Base-by-base conservation (phyloP, 2,329 filamentous ascomycete species). In the Talaromyces verruculosus region DNA sequence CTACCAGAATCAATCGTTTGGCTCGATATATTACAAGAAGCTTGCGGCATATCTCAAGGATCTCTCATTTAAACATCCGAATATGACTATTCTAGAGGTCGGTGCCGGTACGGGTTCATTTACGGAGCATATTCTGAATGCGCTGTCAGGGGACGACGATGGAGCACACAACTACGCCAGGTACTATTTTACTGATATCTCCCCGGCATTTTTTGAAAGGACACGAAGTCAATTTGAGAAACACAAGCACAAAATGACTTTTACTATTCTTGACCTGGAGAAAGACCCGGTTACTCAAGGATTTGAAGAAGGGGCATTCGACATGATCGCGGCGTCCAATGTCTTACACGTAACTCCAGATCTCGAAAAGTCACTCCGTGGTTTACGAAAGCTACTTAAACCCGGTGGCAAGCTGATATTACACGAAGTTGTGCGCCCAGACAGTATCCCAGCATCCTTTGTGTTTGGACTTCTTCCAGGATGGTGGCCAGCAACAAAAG, bases 21-120 rank as follows among this genome's bases (percentile, higher is more conserved):
- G 47, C 47, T 51, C 47, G 6, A 51, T 51, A 28, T 51, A 51
- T 39, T 41, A 25, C 55, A n/a, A 39, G 25, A 51, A 51, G 25
- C 47, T 51, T 6, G 25, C 47, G 15, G 15, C 8, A 17, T 51
- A 51, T 30, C 47, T 51, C 15, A 51, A 51, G 13, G 47, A 51
- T 1, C 25, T 51, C 7, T 30, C 60, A 33, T 47, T 37, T 19
- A 47, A 53, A 39, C 33, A 67, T 45, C 60, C 41, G 68, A 2
- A 65, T 69, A 53, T 51, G 85, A 85, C 0, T 75, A 88, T 88
- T 85, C 78, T 87, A 72, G 85, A 85, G 0, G 83, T 87, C 2
- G 85, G 67, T 51, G 41, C 37, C 15, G 60, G 45, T 17, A 62
- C 60, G 19, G 41, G 45, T 1, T 45, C 60, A 47, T 62, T 62